Evolutionary conservation across 345 rosid species (phyloP).

Genomic region (Abelmoschus esculentus): DNA sequence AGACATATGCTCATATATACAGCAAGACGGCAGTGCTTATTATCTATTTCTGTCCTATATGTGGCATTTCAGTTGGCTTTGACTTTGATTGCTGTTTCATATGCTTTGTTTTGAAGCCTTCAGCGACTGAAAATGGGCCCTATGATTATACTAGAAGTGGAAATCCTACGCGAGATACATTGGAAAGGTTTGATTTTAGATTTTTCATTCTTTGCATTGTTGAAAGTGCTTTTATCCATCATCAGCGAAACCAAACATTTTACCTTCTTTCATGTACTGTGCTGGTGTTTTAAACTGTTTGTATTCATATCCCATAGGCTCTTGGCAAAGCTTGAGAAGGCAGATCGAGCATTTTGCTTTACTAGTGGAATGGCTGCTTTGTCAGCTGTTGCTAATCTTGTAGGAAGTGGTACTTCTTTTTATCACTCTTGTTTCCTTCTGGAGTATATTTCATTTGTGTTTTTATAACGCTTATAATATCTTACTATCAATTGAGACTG

Average conservation of each 20-base stretch:
- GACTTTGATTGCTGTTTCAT: not conserved
- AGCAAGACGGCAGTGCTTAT: not conserved
- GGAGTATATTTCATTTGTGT: not conserved
- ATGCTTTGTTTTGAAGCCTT: slow-evolving; percentile 46
- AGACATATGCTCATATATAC: not conserved
- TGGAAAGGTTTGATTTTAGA: slow-evolving; percentile 54
- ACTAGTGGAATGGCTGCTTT: slow-evolving; percentile 99
- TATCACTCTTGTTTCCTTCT: not conserved
- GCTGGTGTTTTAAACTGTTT: not conserved
- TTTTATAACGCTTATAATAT: slow-evolving; percentile 2
- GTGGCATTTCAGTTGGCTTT: not conserved
- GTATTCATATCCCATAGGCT: slow-evolving; percentile 37
- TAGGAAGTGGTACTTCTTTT: slow-evolving; percentile 47
- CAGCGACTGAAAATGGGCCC: slow-evolving; percentile 68
- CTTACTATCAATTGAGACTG: not conserved
- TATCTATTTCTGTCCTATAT: not conserved
- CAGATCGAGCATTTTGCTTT: slow-evolving; percentile 91
- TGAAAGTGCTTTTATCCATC: slow-evolving; percentile 6
- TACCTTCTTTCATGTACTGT: not conserved
- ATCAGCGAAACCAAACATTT: not conserved
- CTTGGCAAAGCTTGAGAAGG: slow-evolving; percentile 90
- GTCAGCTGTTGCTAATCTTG: slow-evolving; percentile 66
- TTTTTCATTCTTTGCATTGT: not conserved
- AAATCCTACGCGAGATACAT: slow-evolving; percentile 80
- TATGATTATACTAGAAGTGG: slow-evolving; percentile 98